A percentile compares a stretch with the other conserved stretches of the same genome.
phyloP scores from a whole-genome alignment of 2,329 filamentous ascomycete genomes.

The Paramyrothecium sp. region DNA sequence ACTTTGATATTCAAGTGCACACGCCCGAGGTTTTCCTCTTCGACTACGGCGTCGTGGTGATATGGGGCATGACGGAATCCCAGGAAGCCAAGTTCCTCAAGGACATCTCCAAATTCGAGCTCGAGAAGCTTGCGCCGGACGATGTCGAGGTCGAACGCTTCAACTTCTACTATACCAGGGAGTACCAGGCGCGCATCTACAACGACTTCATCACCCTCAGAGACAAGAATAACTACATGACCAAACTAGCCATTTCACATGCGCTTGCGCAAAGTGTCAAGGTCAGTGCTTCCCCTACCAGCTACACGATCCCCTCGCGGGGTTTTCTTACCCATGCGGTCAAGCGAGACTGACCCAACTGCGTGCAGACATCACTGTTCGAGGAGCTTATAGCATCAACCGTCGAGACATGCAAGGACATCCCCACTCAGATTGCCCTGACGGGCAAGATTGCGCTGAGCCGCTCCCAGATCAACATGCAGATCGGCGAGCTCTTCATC shows the following conservation, averaged over 20 bases:
- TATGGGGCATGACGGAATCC: conserved; percentile 94
- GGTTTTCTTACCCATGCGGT: too few relatives aligned
- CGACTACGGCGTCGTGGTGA: conserved; percentile 94
- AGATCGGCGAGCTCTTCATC: conserved; percentile 98
- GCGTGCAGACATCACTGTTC: conserved; percentile 90
- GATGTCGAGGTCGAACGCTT: conserved; percentile 96
- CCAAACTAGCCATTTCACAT: conserved; percentile 93
- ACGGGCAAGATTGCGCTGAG: conserved; percentile 91
- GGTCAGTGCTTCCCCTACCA: conserved; percentile 36
- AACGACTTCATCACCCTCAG: conserved; percentile 97
- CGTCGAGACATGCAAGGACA: conserved; percentile 88
- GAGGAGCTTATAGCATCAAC: conserved; percentile 94
- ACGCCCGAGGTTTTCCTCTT: conserved; percentile 95
- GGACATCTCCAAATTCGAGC: conserved; percentile 91
- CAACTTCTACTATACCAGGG: conserved; percentile 98
- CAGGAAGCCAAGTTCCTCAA: conserved; percentile 91
- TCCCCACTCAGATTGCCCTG: conserved; percentile 87
- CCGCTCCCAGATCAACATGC: conserved; percentile 95
- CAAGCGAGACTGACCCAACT: too few relatives aligned
- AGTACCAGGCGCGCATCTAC: conserved; percentile 98
- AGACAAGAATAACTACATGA: conserved; percentile 97
- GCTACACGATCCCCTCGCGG: too few relatives aligned
- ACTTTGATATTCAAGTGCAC: conserved; percentile 86
- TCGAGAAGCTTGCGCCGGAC: conserved; percentile 82
- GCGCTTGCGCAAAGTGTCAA: conserved; percentile 95